Conservation (phyloP, 148 eudicot genomes). For the Mesembryanthemum crystallinum region DNA sequence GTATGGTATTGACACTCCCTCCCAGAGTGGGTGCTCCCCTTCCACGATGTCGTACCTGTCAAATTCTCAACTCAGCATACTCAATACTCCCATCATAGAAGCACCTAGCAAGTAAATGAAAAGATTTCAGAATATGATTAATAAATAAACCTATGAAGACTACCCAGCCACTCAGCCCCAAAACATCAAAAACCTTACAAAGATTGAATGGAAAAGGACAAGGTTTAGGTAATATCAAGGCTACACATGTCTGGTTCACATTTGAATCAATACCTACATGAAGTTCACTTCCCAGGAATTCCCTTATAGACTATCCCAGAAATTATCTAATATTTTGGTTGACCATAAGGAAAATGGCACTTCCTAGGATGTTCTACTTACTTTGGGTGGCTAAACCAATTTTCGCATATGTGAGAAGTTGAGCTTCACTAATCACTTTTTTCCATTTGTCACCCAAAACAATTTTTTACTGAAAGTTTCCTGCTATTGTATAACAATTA, state of each 20-base stretch:
- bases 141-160: neutral
- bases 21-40: constrained; percentile 85
- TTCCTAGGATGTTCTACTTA: too few relatives aligned
- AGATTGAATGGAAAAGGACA: neutral
- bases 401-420: too few relatives aligned
- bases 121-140: constrained; percentile 12
- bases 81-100: constrained; percentile 26
- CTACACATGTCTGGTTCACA: neutral
- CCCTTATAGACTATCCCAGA: too few relatives aligned
- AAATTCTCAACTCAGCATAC: constrained; percentile 35
- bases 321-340: too few relatives aligned
- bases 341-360: too few relatives aligned
- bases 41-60: constrained; percentile 89
- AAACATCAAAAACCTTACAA: neutral
- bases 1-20: constrained; percentile 87
- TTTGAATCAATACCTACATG: too few relatives aligned
- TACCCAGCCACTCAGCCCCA: neutral
- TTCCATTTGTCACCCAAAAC: neutral
- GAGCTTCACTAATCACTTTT: neutral
- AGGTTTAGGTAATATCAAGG: neutral
- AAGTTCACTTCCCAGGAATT: too few relatives aligned
- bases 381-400: too few relatives aligned
- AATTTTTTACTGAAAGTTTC: too few relatives aligned
- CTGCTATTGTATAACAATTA: too few relatives aligned
- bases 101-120: constrained; percentile 22